These are phyloP conservation scores for Tolypocladium endophyticum DNA, from an alignment of 2,329 filamentous ascomycete species.

Conservation along the genomic window DNA sequence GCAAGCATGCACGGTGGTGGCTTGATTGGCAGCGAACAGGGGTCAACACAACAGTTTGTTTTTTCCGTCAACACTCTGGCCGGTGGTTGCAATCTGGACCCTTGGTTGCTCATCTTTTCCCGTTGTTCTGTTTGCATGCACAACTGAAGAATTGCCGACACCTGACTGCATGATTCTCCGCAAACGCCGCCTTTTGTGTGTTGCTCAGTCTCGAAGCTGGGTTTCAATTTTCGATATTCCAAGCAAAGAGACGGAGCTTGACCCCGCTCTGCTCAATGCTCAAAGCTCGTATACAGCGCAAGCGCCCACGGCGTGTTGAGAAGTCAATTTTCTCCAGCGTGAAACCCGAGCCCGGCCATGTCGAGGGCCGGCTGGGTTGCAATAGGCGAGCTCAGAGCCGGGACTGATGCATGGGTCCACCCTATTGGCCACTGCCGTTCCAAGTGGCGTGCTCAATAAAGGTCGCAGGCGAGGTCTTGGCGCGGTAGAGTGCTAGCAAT, in stretches of 20 bases:
- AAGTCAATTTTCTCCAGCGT: not conserved
- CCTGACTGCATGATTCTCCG: not conserved
- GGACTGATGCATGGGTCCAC: not conserved
- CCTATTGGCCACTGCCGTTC: not conserved
- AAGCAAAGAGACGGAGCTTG: not conserved
- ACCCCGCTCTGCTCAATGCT: not conserved
- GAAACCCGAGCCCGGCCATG: not conserved
- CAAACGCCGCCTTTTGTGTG: not conserved
- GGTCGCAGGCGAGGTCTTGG: not conserved
- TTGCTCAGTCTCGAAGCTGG: not conserved
- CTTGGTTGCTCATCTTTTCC: not conserved
- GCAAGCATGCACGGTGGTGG: not conserved
- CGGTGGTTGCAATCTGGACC: not conserved
- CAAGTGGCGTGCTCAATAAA: not conserved
- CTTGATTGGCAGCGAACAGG: not conserved
- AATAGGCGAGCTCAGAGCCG: slow-evolving; percentile 1
- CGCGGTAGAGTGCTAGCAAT: not conserved
- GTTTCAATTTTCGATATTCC: not conserved
- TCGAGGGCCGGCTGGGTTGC: slow-evolving; percentile 1
- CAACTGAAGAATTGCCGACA: not conserved
- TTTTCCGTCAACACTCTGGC: not conserved
- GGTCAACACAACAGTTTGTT: not conserved
- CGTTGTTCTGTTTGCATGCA: not conserved
- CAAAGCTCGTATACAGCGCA: not conserved
- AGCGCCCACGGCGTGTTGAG: not conserved